These are phyloP conservation scores for Zizania palustris DNA, from an alignment of 202 grass and related monocot species.

Conservation along the genomic window DNA sequence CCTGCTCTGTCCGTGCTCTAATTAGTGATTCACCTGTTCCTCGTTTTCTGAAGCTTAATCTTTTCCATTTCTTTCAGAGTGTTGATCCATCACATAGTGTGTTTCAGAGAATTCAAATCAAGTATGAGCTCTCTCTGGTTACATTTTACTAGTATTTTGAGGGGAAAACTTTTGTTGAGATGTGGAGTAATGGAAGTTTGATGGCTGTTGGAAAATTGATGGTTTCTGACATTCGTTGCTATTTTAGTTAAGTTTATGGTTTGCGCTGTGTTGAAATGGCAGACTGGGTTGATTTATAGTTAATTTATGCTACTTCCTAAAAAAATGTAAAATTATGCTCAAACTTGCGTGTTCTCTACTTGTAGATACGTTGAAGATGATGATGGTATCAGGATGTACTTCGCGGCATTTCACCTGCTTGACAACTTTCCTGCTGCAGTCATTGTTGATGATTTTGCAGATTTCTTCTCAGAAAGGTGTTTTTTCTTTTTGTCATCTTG, in stretches of 20 bases:
- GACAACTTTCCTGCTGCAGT: conserved; percentile 68
- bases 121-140: conserved; percentile 58
- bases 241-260: neutral
- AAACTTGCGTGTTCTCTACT: conserved; percentile 31
- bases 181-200: neutral
- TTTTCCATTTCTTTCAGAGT: conserved; percentile 54
- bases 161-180: no score
- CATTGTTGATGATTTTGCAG: conserved; percentile 89
- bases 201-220: neutral
- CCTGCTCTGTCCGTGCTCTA: neutral
- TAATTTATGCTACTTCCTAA: conserved; percentile 11
- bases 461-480: conserved; percentile 74
- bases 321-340: neutral
- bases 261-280: neutral
- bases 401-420: conserved; percentile 86
- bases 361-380: conserved; percentile 78
- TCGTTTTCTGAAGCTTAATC: conserved; percentile 21
- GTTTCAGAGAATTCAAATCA: conserved; percentile 73
- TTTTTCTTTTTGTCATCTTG: neutral
- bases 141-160: conserved; percentile 13
- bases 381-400: conserved; percentile 76
- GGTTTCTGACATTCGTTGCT: neutral
- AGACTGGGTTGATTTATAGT: neutral
- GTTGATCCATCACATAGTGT: conserved; percentile 58
- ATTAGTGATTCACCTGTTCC: neutral